These are phyloP conservation scores for Pseudogymnoascus sp. DNA, from an alignment of 2,329 filamentous ascomycete genomes.

Conservation along the genomic window DNA sequence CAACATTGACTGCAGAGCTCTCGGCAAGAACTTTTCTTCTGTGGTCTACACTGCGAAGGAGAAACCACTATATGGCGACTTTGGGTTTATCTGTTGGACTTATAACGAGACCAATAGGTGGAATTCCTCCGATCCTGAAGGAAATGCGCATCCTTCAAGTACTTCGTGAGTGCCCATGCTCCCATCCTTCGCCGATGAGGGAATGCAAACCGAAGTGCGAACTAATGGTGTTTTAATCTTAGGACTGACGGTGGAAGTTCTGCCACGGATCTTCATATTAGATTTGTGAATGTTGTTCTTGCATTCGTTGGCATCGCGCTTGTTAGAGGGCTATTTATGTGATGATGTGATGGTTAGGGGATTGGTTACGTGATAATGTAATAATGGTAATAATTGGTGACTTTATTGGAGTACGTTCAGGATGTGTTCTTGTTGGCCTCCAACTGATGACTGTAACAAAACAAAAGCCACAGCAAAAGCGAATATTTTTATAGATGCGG, in stretches of 20 bases:
- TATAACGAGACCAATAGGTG: constrained; percentile 8
- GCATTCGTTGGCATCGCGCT: neutral
- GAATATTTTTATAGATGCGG: neutral
- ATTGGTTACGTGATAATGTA: neutral
- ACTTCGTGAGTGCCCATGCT: neutral
- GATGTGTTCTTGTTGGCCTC: too few relatives aligned
- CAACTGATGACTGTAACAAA: neutral
- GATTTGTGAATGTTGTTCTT: neutral
- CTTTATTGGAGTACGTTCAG: too few relatives aligned
- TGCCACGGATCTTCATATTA: neutral
- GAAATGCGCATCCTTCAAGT: neutral
- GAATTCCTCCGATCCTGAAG: constrained; percentile 12
- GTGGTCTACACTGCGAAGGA: constrained; percentile 11
- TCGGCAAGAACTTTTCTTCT: constrained; percentile 13
- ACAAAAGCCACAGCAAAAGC: neutral
- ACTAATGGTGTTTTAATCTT: neutral
- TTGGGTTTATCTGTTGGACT: constrained; percentile 13
- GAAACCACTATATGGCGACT: neutral
- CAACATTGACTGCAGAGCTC: constrained; percentile 12
- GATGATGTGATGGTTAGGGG: neutral
- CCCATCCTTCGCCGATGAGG: neutral
- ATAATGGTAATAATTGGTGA: neutral
- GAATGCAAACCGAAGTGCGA: neutral
- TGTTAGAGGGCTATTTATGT: neutral
- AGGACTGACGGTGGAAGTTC: neutral